These are phyloP conservation scores for Solanum hybrid DNA, from an alignment of 305 asterid species.

Conservation along the genomic window DNA sequence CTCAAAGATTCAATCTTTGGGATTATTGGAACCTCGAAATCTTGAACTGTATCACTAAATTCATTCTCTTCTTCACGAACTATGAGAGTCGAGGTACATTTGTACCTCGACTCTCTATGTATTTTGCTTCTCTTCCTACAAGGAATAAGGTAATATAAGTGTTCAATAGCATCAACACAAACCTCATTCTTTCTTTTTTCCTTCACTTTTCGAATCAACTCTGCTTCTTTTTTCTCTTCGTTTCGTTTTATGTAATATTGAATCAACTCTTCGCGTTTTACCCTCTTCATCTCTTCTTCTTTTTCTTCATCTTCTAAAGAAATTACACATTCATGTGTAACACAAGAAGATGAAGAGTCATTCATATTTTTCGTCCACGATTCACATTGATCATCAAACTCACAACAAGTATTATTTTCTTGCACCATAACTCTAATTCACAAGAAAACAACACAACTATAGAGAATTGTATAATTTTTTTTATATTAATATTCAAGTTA, in stretches of 20 bases:
- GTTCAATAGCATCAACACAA: neutral
- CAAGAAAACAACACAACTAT: neutral
- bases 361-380: neutral
- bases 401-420: neutral
- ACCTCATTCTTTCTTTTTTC: neutral
- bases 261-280: neutral
- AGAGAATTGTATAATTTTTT: neutral
- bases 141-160: neutral
- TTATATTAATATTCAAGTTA: neutral
- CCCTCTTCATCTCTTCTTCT: neutral
- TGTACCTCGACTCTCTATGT: neutral
- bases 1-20: neutral
- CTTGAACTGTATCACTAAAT: neutral
- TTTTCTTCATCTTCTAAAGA: neutral
- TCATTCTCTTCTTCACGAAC: neutral
- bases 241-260: neutral
- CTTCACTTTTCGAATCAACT: neutral
- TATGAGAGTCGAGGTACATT: too few species aligned
- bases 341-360: neutral
- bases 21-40: neutral
- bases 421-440: neutral
- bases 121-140: neutral
- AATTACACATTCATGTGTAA: neutral
- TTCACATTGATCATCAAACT: neutral
- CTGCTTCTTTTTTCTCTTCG: neutral